Percentiles rank a stretch among this genome's conserved stretches.
These are phyloP conservation scores for Phytophthora pseudosyringae DNA, from an alignment of 352 stramenopile species.

Conservation along the genomic window DNA sequence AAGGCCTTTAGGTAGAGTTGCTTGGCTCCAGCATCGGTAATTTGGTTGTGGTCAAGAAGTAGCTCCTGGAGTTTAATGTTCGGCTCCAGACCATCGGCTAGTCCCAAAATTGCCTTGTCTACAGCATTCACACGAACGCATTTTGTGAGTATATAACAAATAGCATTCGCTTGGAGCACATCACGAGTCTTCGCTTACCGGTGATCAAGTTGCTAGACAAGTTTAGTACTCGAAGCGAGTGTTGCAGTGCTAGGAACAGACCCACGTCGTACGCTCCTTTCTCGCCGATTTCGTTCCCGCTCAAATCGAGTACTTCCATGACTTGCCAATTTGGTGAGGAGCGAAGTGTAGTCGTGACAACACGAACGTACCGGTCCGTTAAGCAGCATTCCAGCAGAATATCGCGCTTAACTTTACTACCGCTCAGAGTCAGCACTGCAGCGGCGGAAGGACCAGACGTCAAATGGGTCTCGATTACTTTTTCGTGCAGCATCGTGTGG, in stretches of 20 bases:
- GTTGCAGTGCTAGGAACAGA: constrained; percentile 50
- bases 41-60: constrained; percentile 57
- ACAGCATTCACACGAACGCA: neutral
- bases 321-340: constrained; percentile 34
- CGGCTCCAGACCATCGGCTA: constrained; percentile 54
- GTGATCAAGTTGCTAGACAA: constrained; percentile 60
- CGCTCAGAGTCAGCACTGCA: constrained; percentile 31
- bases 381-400: constrained; percentile 43
- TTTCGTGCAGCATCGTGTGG: constrained; percentile 49
- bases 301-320: constrained; percentile 62
- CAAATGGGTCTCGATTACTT: constrained; percentile 49
- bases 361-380: constrained; percentile 31
- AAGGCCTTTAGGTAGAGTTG: constrained; percentile 60
- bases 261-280: constrained; percentile 47
- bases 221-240: constrained; percentile 50
- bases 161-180: neutral
- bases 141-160: neutral
- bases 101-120: constrained; percentile 47
- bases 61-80: constrained; percentile 56
- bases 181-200: constrained; percentile 27
- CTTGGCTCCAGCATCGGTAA: constrained; percentile 55
- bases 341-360: constrained; percentile 25
- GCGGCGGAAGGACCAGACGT: neutral
- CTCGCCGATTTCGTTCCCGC: constrained; percentile 54
- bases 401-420: constrained; percentile 25